These are phyloP conservation scores for Trichophyton schoenleinii DNA, from an alignment of 2,329 filamentous ascomycete genomes.

Conservation along the genomic window DNA sequence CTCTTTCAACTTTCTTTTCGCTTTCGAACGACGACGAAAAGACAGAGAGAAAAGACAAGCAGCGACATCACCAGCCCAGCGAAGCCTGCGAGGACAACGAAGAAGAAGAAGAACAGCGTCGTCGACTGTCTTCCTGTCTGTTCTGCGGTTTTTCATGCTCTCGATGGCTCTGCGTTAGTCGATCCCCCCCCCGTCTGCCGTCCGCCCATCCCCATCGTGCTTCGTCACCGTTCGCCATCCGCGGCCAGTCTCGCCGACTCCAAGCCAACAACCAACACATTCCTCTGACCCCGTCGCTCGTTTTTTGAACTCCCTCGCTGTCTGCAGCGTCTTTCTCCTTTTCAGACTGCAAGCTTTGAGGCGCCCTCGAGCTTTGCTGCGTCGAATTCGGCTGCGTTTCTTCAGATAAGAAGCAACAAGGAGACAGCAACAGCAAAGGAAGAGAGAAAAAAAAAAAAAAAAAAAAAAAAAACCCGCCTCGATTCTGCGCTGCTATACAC, in stretches of 20 bases:
- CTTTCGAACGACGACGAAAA: too few relatives aligned
- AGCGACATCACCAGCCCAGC: background rate
- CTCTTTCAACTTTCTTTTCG: background rate
- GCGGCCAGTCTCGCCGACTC: background rate
- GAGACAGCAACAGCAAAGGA: too few relatives aligned
- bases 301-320: background rate
- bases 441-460: too few relatives aligned
- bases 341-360: background rate
- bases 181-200: background rate
- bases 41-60: background rate
- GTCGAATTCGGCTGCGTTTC: background rate
- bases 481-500: background rate
- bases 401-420: background rate
- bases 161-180: slow-evolving; percentile 3
- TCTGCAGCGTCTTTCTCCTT: background rate
- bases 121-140: background rate
- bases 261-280: background rate
- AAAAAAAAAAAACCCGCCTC: background rate
- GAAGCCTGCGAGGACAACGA: background rate
- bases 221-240: background rate
- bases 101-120: background rate
- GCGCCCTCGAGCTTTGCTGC: background rate
- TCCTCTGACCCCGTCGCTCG: background rate
- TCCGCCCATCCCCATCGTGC: background rate
- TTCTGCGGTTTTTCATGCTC: background rate